Evolutionary conservation across 1,284 basidiomycete species (phyloP), one percentile per base, ranked within the genome.

Genomic region (Kalmanozyma brasiliensis): DNA sequence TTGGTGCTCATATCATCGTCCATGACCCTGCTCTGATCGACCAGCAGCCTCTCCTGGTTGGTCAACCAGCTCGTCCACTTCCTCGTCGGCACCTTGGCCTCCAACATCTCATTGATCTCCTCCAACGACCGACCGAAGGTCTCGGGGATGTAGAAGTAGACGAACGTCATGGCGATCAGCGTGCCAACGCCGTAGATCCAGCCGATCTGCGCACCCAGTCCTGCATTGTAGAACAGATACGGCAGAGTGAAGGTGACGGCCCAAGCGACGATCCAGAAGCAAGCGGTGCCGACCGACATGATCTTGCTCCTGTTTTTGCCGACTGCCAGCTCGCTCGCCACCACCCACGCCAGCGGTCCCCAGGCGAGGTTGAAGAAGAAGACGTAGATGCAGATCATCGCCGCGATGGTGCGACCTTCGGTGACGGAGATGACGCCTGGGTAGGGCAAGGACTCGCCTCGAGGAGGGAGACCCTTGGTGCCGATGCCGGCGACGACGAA

Each of bases 201-300:
- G 41, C 84, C 83, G 29, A 77, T 73, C 43, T 76, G 83, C 4
- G 83, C 82, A 14, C 83, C 83, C 13, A 85, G 69, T 46, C 80
- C 81, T 19, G 84, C 84, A 34, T 71, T 67, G 59, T 78, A 63
- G 56, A 77, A 78, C 35, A 74, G 62, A 46, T 76, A 76, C 4
- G 76, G 76, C 20, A 78, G 53, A 0, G 73, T 72, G 37, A 77
- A 78, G 5, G 84, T 84, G 38, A 84, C 83, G 11, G 72, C 83
- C 81, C 82, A 85, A 3, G 84, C 84, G 38, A 74, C 69, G 24
- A 85, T 67, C 84, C 84, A 85, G 83, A 85, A 85, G 34, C 76
- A 74, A 8, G 84, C 83, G 10, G 84, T 84, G 36, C 83, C 83
- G 51, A 85, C 73, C 22, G 80, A 81, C 76, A 85, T 82, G 72